Base-by-base conservation (phyloP, 2,329 filamentous ascomycete genomes). In the Exophiala oligosperma region DNA sequence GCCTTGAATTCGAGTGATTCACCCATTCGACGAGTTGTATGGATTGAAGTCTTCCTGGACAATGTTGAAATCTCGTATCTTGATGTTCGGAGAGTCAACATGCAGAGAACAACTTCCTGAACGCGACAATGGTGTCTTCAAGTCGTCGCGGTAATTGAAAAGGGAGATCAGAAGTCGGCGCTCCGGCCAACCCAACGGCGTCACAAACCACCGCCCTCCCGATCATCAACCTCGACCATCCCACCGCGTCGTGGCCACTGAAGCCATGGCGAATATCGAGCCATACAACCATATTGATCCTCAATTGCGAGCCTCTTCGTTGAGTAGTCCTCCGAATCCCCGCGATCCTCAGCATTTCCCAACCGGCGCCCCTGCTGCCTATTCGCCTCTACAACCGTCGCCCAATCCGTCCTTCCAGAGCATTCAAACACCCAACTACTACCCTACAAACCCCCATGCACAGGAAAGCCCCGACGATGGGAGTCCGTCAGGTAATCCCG, bases 361-460 rank as follows among this genome's bases (percentile, higher is more conserved):
- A 35, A 64, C 64, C 40, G 56, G 56, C 40, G 52, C 55, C 28
- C 28, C 59, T 37, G 46, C 61, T 38, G 54, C 59, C 51, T 64
- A 63, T 40, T 64, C 62, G 17, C 62, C 64, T 38, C n/a, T 66
- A 24, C 64, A 66, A 47, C 60, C 64, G 4, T 65, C 62, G 11
- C 62, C 62, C 4, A 64, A 66, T 44, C 61, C 54, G 23, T 64
- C 64, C 14, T 66, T 65, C 43, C 63, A 65, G 43, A 61, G 52
- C 32, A 65, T 66, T 23, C 56, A 60, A 29, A 66, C 64, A 7
- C 64, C 64, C 3, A 62, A 43, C 55, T 67, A 63, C 52, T 67
- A 67, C 59, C 55, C 60, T 4, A 54, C 26, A 41, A 63, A 57
- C 28, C 59, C 59, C 28, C 61, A 57, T 8, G 52, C 60, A 17